Evolutionary conservation across 2,329 filamentous ascomycete genomes (phyloP).

Genomic region (Penicillium sp.): DNA sequence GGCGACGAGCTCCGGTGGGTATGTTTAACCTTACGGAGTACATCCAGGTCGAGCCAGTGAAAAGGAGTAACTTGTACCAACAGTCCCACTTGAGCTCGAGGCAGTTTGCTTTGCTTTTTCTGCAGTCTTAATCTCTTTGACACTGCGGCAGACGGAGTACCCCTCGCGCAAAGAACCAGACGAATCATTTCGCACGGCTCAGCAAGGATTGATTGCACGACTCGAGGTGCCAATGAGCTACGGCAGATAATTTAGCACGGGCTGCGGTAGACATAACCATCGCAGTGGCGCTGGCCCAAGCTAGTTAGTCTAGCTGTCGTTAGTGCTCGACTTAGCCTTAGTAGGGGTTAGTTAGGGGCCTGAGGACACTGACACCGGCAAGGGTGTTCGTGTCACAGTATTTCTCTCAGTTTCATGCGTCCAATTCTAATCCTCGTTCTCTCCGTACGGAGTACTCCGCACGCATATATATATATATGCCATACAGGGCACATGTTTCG

Average conservation of each 20-base stretch:
- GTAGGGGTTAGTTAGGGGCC: not conserved
- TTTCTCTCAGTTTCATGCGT: too few relatives aligned
- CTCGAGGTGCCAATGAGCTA: not conserved
- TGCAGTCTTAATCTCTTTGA: not conserved
- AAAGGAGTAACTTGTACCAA: slow-evolving; percentile 7
- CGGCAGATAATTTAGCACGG: slow-evolving; percentile 3
- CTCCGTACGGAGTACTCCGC: too few relatives aligned
- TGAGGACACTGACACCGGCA: slow-evolving; percentile 5
- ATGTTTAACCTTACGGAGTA: slow-evolving; percentile 4
- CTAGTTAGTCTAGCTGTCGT: not conserved
- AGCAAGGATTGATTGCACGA: slow-evolving; percentile 7
- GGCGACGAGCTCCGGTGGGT: slow-evolving; percentile 11
- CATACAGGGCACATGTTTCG: too few relatives aligned
- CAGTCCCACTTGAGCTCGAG: not conserved
- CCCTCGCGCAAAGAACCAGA: not conserved
- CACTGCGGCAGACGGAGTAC: not conserved
- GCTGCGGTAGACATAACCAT: not conserved
- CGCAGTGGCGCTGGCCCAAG: slow-evolving; percentile 6
- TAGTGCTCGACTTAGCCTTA: not conserved
- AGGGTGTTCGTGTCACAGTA: slow-evolving; percentile 2
- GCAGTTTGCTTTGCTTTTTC: slow-evolving; percentile 2
- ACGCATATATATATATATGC: too few relatives aligned
- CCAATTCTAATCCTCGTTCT: too few relatives aligned
- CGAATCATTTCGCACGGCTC: slow-evolving; percentile 1
- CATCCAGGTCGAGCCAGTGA: slow-evolving; percentile 5